Evolutionary conservation across 495 filamentous ascomycete genomes (phyloP).

Genomic region (Bryoglossum gracile): DNA sequence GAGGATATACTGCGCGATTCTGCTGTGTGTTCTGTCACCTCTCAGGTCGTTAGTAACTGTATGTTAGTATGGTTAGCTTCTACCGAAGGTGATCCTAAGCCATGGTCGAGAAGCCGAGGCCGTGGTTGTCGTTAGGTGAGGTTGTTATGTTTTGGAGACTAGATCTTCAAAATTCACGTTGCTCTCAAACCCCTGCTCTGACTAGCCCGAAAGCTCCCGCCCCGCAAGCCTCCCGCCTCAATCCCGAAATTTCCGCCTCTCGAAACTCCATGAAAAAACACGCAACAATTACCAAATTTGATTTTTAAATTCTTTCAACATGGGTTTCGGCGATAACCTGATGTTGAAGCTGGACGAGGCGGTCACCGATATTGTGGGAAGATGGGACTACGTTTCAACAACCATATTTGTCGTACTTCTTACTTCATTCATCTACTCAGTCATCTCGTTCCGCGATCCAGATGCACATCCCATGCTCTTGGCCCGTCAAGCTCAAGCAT

Average conservation of each 20-base stretch:
- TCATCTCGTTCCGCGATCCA: conserved; percentile 52
- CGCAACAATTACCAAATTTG: background rate
- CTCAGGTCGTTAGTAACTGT: conserved; percentile 14
- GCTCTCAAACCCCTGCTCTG: too few relatives aligned
- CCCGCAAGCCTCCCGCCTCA: background rate
- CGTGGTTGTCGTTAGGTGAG: conserved; percentile 9
- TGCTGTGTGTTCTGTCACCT: background rate
- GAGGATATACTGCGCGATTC: too few relatives aligned
- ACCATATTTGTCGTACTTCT: conserved; percentile 53
- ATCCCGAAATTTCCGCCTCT: too few relatives aligned
- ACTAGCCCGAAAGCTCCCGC: too few relatives aligned
- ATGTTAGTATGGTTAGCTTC: conserved; percentile 23
- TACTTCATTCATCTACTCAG: conserved; percentile 55
- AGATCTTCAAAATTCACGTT: too few relatives aligned
- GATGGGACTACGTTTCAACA: conserved; percentile 75
- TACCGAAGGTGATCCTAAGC: conserved; percentile 13
- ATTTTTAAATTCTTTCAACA: conserved; percentile 26
- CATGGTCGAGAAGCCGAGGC: conserved; percentile 6
- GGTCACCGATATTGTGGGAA: conserved; percentile 57
- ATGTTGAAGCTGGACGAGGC: conserved; percentile 59
- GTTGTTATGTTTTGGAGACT: conserved; percentile 10
- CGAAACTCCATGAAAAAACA: too few relatives aligned
- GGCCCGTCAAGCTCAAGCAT: conserved; percentile 69
- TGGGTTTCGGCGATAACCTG: conserved; percentile 43
- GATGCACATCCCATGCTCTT: conserved; percentile 90